Percentiles rank a stretch among this genome's conserved stretches.
Conservation (phyloP, 2,329 filamentous ascomycete genomes). For the Albifimbria verrucaria region DNA sequence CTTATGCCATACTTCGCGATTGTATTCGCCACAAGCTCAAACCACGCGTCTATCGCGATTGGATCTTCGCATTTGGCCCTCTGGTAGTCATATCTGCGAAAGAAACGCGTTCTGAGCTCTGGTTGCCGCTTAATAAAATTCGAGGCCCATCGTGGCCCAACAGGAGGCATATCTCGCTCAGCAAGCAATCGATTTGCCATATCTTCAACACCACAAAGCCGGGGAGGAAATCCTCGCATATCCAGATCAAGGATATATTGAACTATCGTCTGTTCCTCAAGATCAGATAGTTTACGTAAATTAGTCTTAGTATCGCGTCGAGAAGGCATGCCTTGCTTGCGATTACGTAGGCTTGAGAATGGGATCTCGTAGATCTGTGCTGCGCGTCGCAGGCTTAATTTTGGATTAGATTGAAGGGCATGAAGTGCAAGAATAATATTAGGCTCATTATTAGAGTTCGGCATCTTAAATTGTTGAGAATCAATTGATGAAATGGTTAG, state of each 20-base stretch:
- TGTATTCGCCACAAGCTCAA: background rate
- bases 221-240: constrained; percentile 17
- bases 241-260: constrained; percentile 19
- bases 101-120: too few species aligned
- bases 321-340: background rate
- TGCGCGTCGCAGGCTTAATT: background rate
- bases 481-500: background rate
- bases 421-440: background rate
- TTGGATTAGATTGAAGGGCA: background rate
- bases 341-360: background rate
- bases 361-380: background rate
- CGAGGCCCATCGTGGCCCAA: constrained; percentile 18
- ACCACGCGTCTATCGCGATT: background rate
- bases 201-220: constrained; percentile 16
- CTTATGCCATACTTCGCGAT: constrained; percentile 15
- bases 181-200: constrained; percentile 18
- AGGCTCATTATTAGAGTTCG: background rate
- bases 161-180: constrained; percentile 12
- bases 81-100: too few species aligned
- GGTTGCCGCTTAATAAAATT: constrained; percentile 23
- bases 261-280: constrained; percentile 13
- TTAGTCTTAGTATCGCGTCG: constrained; percentile 4
- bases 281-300: constrained; percentile 9
- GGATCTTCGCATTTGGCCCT: background rate
- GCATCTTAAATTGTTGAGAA: background rate